Evolutionary conservation across 345 rosid genomes (phyloP), one percentile per base, ranked within the genome.

Genomic region (Syzygium jambos): DNA sequence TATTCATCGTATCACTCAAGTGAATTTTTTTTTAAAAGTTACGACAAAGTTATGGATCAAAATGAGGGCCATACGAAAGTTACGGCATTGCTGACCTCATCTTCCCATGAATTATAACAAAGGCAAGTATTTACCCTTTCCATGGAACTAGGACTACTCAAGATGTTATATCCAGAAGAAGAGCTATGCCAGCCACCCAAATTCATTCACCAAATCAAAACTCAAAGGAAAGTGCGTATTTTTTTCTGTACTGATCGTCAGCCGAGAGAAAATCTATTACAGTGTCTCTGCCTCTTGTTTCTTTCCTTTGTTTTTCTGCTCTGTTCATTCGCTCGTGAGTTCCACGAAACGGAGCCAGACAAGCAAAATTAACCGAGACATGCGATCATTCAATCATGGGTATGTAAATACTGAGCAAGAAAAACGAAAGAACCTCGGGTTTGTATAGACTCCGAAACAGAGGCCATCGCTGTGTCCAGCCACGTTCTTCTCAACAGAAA

Each of bases 401-500:
- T 34, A 73, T 11, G 10, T 38, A 9, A 73, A 19, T 11, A 34
- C 80, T 19, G 49, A 73, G 19, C 87, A 56, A 17, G 52, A 19
- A 83, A n/a, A 19, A 34, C 43, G 83, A 53, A 59, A 53, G 30
- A 51, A 95, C 98, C 96, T 93, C 92, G 92, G 78, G 95, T 92
- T 51, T 92, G 84, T 9, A 95, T 86, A 59, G 93, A 90, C 34
- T 90, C 92, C 13, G 85, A 78, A 55, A 88, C 61, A 89, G 94
- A 90, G 88, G 91, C 95, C 98, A 95, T 95, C 55, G 43, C 54
- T 83, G 51, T 41, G 61, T 41, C 46, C 52, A 41, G 27, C n/a
- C 55, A 53, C 25, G 41, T 38, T 52, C 55, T 55, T 53, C 61
- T 41, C 10, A 84, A 29, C 59, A 84, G 22, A 6, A 52, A 52